Evolutionary conservation across 257 asterid genomes (phyloP).

Genomic region (Capsicum baccatum): DNA sequence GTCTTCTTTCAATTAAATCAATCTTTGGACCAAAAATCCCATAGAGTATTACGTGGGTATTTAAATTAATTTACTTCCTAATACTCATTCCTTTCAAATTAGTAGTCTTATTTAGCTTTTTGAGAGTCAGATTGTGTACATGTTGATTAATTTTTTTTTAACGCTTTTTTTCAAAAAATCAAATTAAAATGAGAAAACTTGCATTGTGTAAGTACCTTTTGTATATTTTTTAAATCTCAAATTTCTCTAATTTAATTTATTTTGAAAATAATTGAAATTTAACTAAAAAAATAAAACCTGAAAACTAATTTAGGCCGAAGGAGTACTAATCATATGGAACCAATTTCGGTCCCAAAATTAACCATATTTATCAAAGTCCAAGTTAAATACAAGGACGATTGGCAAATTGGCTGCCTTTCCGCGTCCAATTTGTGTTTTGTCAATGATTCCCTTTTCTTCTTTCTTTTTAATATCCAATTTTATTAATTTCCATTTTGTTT

Average conservation of each 20-base stretch:
- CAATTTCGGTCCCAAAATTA: neutral
- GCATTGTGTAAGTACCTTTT: neutral
- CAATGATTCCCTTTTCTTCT: neutral
- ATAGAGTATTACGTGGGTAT: neutral
- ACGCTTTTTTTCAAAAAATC: neutral
- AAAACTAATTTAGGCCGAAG: neutral
- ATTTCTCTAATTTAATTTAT: neutral
- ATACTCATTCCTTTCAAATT: neutral
- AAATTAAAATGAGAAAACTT: neutral
- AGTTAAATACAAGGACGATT: neutral
- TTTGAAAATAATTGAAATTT: neutral
- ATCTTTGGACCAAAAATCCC: neutral
- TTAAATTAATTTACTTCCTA: neutral
- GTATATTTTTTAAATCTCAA: neutral
- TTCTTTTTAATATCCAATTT: neutral
- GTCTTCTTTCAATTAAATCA: neutral
- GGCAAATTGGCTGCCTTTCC: constrained; percentile 22
- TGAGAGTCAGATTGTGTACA: neutral
- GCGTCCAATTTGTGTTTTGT: constrained; percentile 25
- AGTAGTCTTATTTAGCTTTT: neutral
- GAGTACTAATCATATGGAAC: neutral
- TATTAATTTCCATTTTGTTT: too few relatives aligned
- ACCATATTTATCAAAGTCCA: neutral
- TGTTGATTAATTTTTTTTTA: neutral
- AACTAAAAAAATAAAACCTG: neutral